Evolutionary conservation across 495 filamentous ascomycete species (phyloP).

Genomic region (Poronia punctata): DNA sequence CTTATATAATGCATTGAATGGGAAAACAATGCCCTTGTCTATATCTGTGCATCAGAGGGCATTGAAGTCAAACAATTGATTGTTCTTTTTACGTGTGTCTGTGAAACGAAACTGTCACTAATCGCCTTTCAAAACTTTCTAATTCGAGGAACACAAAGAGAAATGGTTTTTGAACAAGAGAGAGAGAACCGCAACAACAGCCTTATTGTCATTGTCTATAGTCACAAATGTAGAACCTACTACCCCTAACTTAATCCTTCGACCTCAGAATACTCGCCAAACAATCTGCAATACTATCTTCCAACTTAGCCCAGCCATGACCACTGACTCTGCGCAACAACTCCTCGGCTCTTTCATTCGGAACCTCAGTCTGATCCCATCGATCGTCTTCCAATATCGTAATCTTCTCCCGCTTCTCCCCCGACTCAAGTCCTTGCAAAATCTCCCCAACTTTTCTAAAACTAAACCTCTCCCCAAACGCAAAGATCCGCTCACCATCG

Average conservation of each 20-base stretch:
- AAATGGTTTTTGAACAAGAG: too few species aligned
- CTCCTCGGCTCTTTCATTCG: slow-evolving; percentile 23
- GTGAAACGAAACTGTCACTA: too few species aligned
- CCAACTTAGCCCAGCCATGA: slow-evolving; percentile 26
- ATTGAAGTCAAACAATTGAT: too few species aligned
- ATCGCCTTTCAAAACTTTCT: too few species aligned
- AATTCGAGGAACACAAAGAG: too few species aligned
- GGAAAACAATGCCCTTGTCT: too few species aligned
- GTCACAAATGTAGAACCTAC: too few species aligned
- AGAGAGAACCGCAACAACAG: too few species aligned
- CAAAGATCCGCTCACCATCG: slow-evolving; percentile 24
- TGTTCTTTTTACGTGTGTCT: too few species aligned
- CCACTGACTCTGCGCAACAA: slow-evolving; percentile 27
- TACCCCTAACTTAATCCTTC: background rate
- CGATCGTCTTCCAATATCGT: slow-evolving; percentile 19
- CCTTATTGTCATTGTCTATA: too few species aligned
- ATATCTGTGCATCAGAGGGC: too few species aligned
- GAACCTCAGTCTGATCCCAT: slow-evolving; percentile 27
- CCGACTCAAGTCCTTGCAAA: slow-evolving; percentile 10
- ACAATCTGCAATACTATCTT: slow-evolving; percentile 27
- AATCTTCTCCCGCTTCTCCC: slow-evolving; percentile 19
- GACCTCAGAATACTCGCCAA: slow-evolving; percentile 1
- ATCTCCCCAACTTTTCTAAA: slow-evolving; percentile 18
- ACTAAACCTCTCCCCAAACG: slow-evolving; percentile 20
- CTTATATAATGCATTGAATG: too few species aligned